phyloP scores from a whole-genome alignment of 352 stramenopile genomes.

The Phytophthora aleatoria region DNA sequence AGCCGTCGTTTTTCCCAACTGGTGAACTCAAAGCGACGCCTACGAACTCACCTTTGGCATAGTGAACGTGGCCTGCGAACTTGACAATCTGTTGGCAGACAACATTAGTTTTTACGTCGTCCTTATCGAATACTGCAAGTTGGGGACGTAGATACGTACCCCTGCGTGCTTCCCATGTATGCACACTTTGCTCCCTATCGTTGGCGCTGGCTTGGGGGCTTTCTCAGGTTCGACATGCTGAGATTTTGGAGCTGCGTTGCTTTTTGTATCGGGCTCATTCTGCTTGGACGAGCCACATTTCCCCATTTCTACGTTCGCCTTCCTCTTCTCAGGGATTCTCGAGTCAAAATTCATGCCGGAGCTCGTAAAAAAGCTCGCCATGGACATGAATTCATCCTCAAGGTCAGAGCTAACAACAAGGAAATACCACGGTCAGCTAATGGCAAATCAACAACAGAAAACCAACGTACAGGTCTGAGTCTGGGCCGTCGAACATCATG shows the following conservation, averaged over 20 bases:
- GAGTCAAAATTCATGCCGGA: constrained; percentile 21
- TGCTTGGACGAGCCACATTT: not conserved
- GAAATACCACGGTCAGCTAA: not conserved
- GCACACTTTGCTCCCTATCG: constrained; percentile 38
- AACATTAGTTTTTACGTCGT: too few relatives aligned
- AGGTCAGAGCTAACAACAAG: constrained; percentile 23
- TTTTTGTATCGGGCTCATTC: not conserved
- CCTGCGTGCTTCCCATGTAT: constrained; percentile 47
- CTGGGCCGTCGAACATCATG: constrained; percentile 25
- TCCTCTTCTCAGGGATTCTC: constrained; percentile 14
- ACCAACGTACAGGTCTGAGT: constrained; percentile 8
- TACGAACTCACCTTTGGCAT: constrained; percentile 74
- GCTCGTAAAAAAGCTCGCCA: constrained; percentile 46
- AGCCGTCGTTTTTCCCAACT: constrained; percentile 77
- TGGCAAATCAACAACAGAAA: constrained; percentile 2
- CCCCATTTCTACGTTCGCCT: not conserved
- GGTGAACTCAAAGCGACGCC: constrained; percentile 61
- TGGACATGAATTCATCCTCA: constrained; percentile 53
- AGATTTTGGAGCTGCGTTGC: not conserved
- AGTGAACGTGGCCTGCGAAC: constrained; percentile 71
- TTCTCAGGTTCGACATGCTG: not conserved
- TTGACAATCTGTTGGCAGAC: constrained; percentile 45
- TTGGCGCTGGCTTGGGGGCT: not conserved
- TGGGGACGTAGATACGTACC: constrained; percentile 25
- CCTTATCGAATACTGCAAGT: too few relatives aligned